Evolutionary conservation across 2,329 filamentous ascomycete species (phyloP).

Genomic region (Colletotrichum sp.): DNA sequence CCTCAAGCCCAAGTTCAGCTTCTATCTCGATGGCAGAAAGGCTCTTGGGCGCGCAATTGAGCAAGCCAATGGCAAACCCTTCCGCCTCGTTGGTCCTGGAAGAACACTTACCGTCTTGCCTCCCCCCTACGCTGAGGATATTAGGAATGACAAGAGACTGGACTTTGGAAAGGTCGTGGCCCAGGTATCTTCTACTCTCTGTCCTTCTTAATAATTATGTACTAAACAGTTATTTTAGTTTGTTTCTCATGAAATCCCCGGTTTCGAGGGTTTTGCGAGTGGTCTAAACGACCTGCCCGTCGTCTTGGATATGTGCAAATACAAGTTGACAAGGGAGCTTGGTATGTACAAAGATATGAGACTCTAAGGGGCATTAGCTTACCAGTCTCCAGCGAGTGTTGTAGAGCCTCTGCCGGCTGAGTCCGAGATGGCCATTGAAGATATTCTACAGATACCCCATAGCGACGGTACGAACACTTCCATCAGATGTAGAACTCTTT

Average conservation of each 20-base stretch:
- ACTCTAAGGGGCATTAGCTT: accelerated
- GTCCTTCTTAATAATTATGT: neutral
- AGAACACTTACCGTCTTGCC: neutral
- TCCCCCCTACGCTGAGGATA: slow-evolving; percentile 32
- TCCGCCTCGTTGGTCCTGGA: neutral
- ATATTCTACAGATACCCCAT: neutral
- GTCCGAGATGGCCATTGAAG: neutral
- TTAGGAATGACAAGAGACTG: neutral
- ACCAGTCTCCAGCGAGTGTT: neutral
- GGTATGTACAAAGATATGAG: neutral
- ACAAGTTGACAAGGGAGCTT: neutral
- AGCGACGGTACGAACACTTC: neutral
- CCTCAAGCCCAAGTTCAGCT: neutral
- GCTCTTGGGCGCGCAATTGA: neutral
- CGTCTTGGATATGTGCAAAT: neutral
- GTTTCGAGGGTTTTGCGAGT: neutral
- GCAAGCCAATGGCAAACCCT: neutral
- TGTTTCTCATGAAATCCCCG: neutral
- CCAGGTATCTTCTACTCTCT: neutral
- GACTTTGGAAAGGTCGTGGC: neutral
- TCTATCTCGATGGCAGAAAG: neutral
- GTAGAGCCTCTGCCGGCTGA: neutral
- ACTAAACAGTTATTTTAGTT: neutral
- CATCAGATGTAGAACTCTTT: accelerated
- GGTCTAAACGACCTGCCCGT: neutral